A percentile compares a stretch with the other conserved stretches of the same genome.
Conservation (phyloP, 106 monocot species). For the Alisma plantagoaquatica region DNA sequence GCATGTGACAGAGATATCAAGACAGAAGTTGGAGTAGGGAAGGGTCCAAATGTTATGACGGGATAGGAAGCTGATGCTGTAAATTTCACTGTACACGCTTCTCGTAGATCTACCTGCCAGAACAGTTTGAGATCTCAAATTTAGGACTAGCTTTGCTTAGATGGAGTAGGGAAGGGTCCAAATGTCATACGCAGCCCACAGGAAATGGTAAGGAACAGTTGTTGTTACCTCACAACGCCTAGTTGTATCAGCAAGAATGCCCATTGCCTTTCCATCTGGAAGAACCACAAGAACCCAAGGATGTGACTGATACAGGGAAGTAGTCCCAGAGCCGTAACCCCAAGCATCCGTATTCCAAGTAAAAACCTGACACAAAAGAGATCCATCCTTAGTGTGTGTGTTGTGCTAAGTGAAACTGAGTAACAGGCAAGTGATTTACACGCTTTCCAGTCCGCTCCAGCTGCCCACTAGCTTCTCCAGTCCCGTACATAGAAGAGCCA, state of each 20-base stretch:
- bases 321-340: conserved; percentile 85
- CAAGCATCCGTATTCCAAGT: conserved; percentile 98
- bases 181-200: too few species aligned
- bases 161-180: too few species aligned
- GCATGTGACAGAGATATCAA: conserved; percentile 27
- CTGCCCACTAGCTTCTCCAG: conserved; percentile 92
- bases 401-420: too few species aligned
- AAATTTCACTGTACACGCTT: conserved; percentile 15
- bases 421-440: conserved; percentile 26
- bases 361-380: conserved; percentile 67
- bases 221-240: conserved; percentile 93
- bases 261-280: conserved; percentile 71
- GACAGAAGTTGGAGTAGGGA: conserved; percentile 18
- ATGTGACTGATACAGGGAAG: conserved; percentile 95
- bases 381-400: too few species aligned
- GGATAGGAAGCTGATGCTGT: conserved; percentile 13
- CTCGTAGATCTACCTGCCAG: conserved; percentile 22
- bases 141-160: too few species aligned
- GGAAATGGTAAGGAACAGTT: too few species aligned
- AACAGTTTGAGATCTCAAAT: background rate
- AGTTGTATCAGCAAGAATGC: conserved; percentile 95
- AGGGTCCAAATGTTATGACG: conserved; percentile 27
- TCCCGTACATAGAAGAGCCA: conserved; percentile 86
- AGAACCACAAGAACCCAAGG: conserved; percentile 90
- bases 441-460: conserved; percentile 92